Percentiles rank a stretch among this genome's conserved stretches.
phyloP scores from a whole-genome alignment of 345 rosid species.

The Brassica napus region Da-Ae NC_063436.1:16098501-16099000 shows the following conservation, averaged over 20 bases:
- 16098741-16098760: conserved; percentile 32
- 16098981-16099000: conserved; percentile 51
- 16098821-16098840: background rate
- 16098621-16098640: conserved; percentile 9
- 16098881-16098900: conserved; percentile 30
- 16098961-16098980: conserved; percentile 69
- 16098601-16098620: background rate
- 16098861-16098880: conserved; percentile 37
- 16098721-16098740: conserved; percentile 38
- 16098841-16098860: background rate
- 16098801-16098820: background rate
- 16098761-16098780: conserved; percentile 23
- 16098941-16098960: conserved; percentile 58
- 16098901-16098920: conserved; percentile 41
- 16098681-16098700: conserved; percentile 41
- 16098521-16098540: background rate
- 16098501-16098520: background rate
- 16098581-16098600: conserved; percentile 16
- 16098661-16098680: conserved; percentile 39
- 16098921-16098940: conserved; percentile 54
- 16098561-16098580: background rate
- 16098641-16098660: conserved; percentile 16
- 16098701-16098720: conserved; percentile 39
- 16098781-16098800: conserved; percentile 19
- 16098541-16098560: background rate